Conservation (phyloP, 768 basidiomycete genomes). For the Tulasnella sp. region DNA sequence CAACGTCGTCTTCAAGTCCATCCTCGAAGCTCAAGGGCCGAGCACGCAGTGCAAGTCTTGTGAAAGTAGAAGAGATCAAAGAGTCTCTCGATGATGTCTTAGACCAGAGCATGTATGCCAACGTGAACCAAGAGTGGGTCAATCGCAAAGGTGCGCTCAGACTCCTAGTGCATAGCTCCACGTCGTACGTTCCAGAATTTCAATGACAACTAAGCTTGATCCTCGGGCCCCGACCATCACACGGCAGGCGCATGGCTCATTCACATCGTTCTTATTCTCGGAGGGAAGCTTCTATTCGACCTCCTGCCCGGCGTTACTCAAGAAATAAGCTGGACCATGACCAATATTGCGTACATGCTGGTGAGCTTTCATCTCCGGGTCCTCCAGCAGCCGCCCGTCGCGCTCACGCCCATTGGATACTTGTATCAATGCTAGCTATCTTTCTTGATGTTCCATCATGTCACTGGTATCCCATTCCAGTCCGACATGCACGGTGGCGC, state of each 20-base stretch:
- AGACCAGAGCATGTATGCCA: constrained; percentile 70
- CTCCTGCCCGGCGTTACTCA: constrained; percentile 89
- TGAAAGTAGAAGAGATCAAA: constrained; percentile 77
- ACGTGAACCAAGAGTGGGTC: constrained; percentile 89
- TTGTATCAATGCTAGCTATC: constrained; percentile 54
- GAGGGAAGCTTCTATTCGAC: constrained; percentile 88
- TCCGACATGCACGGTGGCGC: constrained; percentile 79
- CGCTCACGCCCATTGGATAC: not conserved
- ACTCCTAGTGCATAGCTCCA: not conserved
- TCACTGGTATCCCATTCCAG: constrained; percentile 93
- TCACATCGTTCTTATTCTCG: constrained; percentile 82
- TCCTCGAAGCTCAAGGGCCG: constrained; percentile 28
- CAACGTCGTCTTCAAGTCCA: constrained; percentile 5
- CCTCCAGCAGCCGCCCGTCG: not conserved
- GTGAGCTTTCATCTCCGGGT: constrained; percentile 37
- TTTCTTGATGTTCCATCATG: constrained; percentile 98
- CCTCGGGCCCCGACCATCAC: not conserved
- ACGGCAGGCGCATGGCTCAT: constrained; percentile 89
- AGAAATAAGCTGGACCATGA: constrained; percentile 89
- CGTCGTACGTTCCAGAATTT: not conserved
- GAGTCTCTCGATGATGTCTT: constrained; percentile 59
- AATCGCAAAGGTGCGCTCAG: constrained; percentile 64
- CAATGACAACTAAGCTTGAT: not conserved
- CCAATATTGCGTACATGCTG: constrained; percentile 80
- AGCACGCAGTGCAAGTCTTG: constrained; percentile 57